These are phyloP conservation scores for Spizellomyces punctatus DNA, from an alignment of 192 early-diverging fungal genomes.

Conservation along the genomic window DNA sequence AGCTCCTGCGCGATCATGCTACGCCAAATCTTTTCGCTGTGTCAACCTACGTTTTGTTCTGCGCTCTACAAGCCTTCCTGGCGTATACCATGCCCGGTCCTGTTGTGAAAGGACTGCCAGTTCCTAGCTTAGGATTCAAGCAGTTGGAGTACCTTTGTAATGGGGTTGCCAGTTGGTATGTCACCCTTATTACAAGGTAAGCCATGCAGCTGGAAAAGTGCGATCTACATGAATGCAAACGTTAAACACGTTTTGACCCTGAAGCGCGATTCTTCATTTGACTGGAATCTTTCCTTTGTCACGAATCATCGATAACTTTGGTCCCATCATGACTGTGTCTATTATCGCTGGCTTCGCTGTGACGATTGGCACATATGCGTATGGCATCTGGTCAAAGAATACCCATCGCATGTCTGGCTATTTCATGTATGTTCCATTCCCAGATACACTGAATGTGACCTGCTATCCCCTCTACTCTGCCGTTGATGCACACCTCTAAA, in stretches of 20 bases:
- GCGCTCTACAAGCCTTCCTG: conserved; percentile 57
- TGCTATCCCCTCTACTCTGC: background rate
- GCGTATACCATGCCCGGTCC: conserved; percentile 72
- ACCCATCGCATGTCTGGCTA: conserved; percentile 60
- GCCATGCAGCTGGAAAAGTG: background rate
- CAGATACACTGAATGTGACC: conserved; percentile 1
- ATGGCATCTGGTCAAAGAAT: conserved; percentile 34
- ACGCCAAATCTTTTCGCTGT: conserved; percentile 56
- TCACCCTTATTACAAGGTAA: conserved; percentile 44
- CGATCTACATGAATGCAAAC: background rate
- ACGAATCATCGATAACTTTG: conserved; percentile 59
- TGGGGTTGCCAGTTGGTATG: conserved; percentile 53
- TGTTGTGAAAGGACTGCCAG: conserved; percentile 64
- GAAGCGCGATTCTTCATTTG: conserved; percentile 44
- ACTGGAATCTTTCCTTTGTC: conserved; percentile 49
- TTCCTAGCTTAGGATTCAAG: conserved; percentile 64
- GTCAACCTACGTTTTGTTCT: conserved; percentile 64
- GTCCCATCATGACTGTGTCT: conserved; percentile 56
- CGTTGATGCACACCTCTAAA: too few species aligned
- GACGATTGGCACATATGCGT: conserved; percentile 42
- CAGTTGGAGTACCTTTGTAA: conserved; percentile 61
- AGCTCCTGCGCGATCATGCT: conserved; percentile 55
- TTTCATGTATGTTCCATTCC: conserved; percentile 25
- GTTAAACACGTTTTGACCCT: background rate
- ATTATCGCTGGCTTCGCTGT: conserved; percentile 53